phyloP scores from a whole-genome alignment of 257 asterid species.

The Nicotiana attenuata region DNA sequence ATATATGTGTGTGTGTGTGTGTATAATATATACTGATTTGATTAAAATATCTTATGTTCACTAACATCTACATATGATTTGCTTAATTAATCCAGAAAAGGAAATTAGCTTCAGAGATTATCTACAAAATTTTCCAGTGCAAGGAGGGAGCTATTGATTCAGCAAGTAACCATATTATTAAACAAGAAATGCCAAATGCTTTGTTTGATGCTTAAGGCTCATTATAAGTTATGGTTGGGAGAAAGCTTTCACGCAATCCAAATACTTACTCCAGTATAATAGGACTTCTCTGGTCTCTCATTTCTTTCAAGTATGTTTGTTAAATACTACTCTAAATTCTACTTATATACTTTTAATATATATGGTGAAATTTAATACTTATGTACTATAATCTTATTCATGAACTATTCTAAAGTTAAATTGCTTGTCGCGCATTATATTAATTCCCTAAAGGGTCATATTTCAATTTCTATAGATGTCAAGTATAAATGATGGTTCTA shows the following conservation, averaged over 20 bases:
- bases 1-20: no score
- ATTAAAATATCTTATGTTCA: neutral
- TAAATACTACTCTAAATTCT: neutral
- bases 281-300: slow-evolving; percentile 63
- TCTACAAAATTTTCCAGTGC: slow-evolving; percentile 29
- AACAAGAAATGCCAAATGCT: slow-evolving; percentile 60
- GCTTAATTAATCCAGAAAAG: slow-evolving; percentile 31
- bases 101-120: slow-evolving; percentile 73
- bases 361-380: neutral
- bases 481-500: neutral
- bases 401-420: neutral
- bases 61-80: neutral
- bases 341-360: no score
- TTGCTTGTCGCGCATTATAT: neutral
- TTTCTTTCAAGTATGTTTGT: slow-evolving; percentile 54
- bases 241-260: slow-evolving; percentile 74
- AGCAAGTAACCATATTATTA: slow-evolving; percentile 3
- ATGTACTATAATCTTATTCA: neutral
- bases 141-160: slow-evolving; percentile 18
- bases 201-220: slow-evolving; percentile 47
- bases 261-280: slow-evolving; percentile 64
- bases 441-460: neutral
- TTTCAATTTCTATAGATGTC: neutral
- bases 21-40: no score
- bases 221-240: slow-evolving; percentile 54